Evolutionary conservation across 257 asterid species (phyloP), one percentile per base, ranked within the genome.

Genomic region (Catharanthus roseus): DNA sequence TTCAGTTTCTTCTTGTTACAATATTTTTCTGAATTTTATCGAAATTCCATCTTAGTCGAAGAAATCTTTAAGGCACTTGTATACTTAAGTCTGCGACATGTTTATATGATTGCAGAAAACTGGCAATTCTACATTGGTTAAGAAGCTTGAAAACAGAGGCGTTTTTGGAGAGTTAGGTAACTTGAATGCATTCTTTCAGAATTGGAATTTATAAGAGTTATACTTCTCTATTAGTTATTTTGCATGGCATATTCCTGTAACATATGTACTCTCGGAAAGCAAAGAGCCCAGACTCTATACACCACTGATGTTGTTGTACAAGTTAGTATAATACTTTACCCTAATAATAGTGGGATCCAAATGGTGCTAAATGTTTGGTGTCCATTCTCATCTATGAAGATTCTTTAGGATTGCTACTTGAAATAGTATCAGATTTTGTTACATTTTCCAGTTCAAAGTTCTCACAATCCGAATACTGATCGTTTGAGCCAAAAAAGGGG

Each of bases 61-160:
- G 34, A 39, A 53, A 2, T 26, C 29, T 3, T 4, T 55, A 15
- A 57, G 54, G 34, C 58, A n/a, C 39, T 39, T 12, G 54, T 62
- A 42, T 39, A 38, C 54, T 19, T 76, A 60, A 76, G 53, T 28
- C 31, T 33, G 34, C 28, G 8, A 33, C 12, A 65, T 19, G 10
- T 21, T 26, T 31, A 34, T 49, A 24, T 77, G 69, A 41, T 72
- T 85, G 95, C 92, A 91, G 97, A 62, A 38, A 61, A 73, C 73
- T 10, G 91, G 85, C 69, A 91, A 91, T 71, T 71, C 82, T 15
- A 89, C 96, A 26, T 31, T 82, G 45, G 87, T 67, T 65, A 76
- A 81, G 83, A 84, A 80, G 64, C 73, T 71, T 15, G 79, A 65
- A 64, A 77, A 75, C 71, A 58, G 50, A 65, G 75, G 88, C 67